A percentile compares a stretch with the other conserved stretches of the same genome.
These are phyloP conservation scores for Thoreauomyces humboldtii DNA, from an alignment of 192 early-diverging fungal genomes.

Conservation along the genomic window DNA sequence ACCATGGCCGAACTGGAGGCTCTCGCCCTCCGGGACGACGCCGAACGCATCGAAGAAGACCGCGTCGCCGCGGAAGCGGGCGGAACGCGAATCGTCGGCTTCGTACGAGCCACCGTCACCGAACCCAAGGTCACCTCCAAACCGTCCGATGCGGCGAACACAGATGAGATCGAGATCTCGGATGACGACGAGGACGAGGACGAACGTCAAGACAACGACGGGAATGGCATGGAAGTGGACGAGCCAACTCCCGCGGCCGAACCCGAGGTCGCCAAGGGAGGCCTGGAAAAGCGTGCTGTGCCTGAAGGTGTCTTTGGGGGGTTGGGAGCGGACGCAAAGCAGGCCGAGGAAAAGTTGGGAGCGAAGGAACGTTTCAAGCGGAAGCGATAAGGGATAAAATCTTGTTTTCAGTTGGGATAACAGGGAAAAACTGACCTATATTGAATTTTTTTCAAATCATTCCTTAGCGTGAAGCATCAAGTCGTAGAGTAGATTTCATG, in stretches of 20 bases:
- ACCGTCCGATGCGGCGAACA: constrained; percentile 43
- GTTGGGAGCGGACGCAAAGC: constrained; percentile 29
- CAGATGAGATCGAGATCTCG: constrained; percentile 71
- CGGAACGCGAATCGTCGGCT: constrained; percentile 46
- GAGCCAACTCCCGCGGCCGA: constrained; percentile 37
- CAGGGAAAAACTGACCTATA: no score
- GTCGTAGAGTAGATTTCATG: no score
- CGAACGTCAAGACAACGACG: constrained; percentile 56
- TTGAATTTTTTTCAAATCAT: no score
- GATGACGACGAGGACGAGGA: constrained; percentile 51
- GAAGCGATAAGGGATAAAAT: constrained; percentile 45
- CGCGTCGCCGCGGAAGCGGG: constrained; percentile 27
- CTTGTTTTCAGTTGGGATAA: no score
- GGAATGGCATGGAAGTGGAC: constrained; percentile 31
- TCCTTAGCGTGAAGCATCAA: no score
- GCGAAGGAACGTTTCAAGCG: constrained; percentile 58
- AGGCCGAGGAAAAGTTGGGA: constrained; percentile 46
- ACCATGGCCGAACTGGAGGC: constrained; percentile 37
- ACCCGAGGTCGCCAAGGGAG: constrained; percentile 10
- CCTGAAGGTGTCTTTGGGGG: constrained; percentile 57
- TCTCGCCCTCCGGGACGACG: constrained; percentile 20
- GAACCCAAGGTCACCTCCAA: constrained; percentile 30
- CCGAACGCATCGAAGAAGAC: constrained; percentile 50
- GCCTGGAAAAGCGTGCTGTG: constrained; percentile 40
- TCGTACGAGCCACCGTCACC: constrained; percentile 45